phyloP scores from a whole-genome alignment of 768 basidiomycete genomes.

The Arthromyces matolae region DNA sequence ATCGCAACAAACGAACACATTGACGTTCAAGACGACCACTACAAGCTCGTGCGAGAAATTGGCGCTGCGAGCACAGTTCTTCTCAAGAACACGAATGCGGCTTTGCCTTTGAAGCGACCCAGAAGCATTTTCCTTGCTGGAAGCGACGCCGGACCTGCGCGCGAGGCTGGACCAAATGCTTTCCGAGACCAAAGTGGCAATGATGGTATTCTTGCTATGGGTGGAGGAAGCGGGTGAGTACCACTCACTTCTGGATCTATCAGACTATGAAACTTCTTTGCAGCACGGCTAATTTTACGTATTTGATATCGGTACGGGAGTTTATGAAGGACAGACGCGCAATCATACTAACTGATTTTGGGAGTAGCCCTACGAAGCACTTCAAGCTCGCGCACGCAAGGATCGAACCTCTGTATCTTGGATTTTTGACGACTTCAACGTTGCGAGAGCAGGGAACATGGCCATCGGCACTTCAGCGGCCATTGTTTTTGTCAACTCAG shows the following conservation, averaged over 20 bases:
- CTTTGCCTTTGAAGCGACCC: slow-evolving; percentile 56
- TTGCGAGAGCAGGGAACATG: slow-evolving; percentile 42
- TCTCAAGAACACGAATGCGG: slow-evolving; percentile 62
- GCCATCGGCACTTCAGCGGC: slow-evolving; percentile 55
- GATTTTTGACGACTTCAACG: slow-evolving; percentile 69
- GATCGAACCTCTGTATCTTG: slow-evolving; percentile 65
- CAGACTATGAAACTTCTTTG: slow-evolving; percentile 29
- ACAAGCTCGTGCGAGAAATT: slow-evolving; percentile 62
- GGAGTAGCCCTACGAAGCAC: slow-evolving; percentile 83
- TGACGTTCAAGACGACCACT: slow-evolving; percentile 70
- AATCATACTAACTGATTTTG: too few relatives aligned
- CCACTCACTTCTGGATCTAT: slow-evolving; percentile 15
- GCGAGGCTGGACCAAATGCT: slow-evolving; percentile 63
- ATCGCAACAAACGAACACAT: slow-evolving; percentile 55
- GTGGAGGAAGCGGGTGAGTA: slow-evolving; percentile 60
- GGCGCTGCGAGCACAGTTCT: slow-evolving; percentile 72
- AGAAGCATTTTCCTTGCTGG: slow-evolving; percentile 60
- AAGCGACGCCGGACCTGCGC: slow-evolving; percentile 56
- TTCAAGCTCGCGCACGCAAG: slow-evolving; percentile 63
- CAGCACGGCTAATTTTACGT: slow-evolving; percentile 74
- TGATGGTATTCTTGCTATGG: slow-evolving; percentile 80
- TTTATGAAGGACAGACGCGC: neutral
- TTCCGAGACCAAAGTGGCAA: slow-evolving; percentile 58
- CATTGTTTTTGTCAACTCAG: slow-evolving; percentile 77
- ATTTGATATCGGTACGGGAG: slow-evolving; percentile 64